Conservation (phyloP, 768 basidiomycete genomes). For the Sistotremastrum suecicum region DNA sequence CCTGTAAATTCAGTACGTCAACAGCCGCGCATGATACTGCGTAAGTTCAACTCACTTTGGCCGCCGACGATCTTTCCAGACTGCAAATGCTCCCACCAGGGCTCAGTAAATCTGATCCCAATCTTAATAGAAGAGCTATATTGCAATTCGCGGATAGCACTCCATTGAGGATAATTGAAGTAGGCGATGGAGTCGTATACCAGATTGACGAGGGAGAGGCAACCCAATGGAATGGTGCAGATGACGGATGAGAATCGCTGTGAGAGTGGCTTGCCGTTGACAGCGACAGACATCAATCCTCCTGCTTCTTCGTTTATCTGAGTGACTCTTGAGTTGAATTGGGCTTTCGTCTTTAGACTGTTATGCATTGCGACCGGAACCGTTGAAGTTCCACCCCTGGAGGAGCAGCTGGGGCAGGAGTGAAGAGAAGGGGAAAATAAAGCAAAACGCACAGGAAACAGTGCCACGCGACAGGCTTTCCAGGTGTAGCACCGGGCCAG, state of each 20-base stretch:
- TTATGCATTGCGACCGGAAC: too few species aligned
- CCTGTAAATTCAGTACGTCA: slow-evolving; percentile 5
- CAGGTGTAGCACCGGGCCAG: background rate
- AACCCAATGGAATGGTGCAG: slow-evolving; percentile 19
- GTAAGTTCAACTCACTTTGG: slow-evolving; percentile 5
- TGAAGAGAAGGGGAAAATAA: too few species aligned
- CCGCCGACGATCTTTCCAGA: slow-evolving; percentile 22
- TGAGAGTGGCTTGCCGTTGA: too few species aligned
- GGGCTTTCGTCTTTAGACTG: too few species aligned
- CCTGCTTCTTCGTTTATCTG: too few species aligned
- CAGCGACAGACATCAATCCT: too few species aligned
- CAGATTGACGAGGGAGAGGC: slow-evolving; percentile 18
- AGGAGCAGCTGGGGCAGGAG: too few species aligned
- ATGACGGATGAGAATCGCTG: slow-evolving; percentile 12
- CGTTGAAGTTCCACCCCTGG: too few species aligned
- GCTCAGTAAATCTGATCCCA: slow-evolving; percentile 20
- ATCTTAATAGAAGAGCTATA: slow-evolving; percentile 23
- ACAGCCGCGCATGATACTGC: too few species aligned
- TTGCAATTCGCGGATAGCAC: slow-evolving; percentile 18
- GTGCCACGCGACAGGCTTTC: background rate
- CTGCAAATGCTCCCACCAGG: slow-evolving; percentile 19
- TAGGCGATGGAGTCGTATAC: slow-evolving; percentile 10
- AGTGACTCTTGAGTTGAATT: too few species aligned
- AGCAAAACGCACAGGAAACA: background rate
- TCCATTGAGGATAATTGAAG: slow-evolving; percentile 13